These are phyloP conservation scores for Parasarocladium wereldwijsianum DNA, from an alignment of 2,329 filamentous ascomycete species.

Conservation along the genomic window DNA sequence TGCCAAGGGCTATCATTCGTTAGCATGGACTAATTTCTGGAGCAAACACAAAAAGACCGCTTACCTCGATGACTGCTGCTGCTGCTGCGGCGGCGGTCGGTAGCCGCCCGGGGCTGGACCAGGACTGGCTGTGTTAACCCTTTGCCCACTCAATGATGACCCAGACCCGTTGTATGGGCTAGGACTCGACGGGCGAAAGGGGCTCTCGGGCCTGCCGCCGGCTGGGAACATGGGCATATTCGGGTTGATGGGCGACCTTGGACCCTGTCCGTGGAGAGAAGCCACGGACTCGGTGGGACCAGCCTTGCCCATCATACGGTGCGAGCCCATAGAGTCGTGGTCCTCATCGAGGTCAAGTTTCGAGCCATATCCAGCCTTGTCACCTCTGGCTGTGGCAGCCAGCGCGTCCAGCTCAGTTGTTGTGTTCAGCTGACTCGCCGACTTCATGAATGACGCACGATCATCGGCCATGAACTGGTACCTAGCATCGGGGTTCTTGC, in stretches of 20 bases:
- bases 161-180: conserved; percentile 18
- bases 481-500: conserved; percentile 86
- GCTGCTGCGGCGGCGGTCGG: conserved; percentile 8
- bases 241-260: conserved; percentile 24
- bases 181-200: conserved; percentile 19
- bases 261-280: conserved; percentile 18
- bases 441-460: conserved; percentile 94
- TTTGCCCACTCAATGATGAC: conserved; percentile 16
- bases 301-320: conserved; percentile 20
- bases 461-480: conserved; percentile 97
- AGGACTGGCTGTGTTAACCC: conserved; percentile 18
- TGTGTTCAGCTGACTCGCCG: conserved; percentile 60
- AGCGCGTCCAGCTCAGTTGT: conserved; percentile 84
- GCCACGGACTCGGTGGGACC: conserved; percentile 13
- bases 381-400: conserved; percentile 76
- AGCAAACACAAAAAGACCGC: conserved; percentile 1
- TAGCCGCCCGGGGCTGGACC: conserved; percentile 12
- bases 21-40: conserved; percentile 6
- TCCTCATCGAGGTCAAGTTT: conserved; percentile 25
- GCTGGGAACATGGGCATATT: conserved; percentile 28
- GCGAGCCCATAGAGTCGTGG: conserved; percentile 23
- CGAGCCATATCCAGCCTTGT: conserved; percentile 39
- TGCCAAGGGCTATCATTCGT: conserved; percentile 25
- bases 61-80: conserved; percentile 23
- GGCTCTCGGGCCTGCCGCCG: conserved; percentile 18